Percentiles rank a stretch among this genome's conserved stretches.
These are phyloP conservation scores for Jacaranda mimosifolia DNA, from an alignment of 257 asterid genomes.

Conservation along the genomic window DNA sequence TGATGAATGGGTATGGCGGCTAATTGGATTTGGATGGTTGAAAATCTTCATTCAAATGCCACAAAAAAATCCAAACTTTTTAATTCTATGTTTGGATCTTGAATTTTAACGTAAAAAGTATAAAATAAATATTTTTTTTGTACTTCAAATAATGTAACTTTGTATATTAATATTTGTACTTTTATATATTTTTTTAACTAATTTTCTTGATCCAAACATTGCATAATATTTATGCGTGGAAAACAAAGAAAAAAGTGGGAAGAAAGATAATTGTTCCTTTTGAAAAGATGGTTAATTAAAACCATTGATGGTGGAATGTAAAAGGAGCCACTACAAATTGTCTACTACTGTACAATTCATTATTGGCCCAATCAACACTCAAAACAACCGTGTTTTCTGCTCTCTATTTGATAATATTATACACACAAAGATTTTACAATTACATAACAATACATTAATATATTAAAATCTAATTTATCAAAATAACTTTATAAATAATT, in stretches of 20 bases:
- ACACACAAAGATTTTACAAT: too few species aligned
- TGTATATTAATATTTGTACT: too few species aligned
- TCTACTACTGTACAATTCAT: slow-evolving; percentile 1
- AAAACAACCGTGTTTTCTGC: slow-evolving; percentile 3
- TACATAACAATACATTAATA: too few species aligned
- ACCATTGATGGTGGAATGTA: slow-evolving; percentile 17
- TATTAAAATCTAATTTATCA: too few species aligned
- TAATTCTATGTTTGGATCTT: too few species aligned
- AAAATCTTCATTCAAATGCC: background rate
- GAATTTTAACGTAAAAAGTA: too few species aligned
- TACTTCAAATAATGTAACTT: too few species aligned
- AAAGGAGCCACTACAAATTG: slow-evolving; percentile 25
- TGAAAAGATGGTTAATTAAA: background rate
- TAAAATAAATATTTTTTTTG: too few species aligned
- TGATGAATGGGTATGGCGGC: background rate
- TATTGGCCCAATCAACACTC: background rate
- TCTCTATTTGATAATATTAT: background rate
- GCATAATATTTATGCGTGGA: slow-evolving; percentile 16
- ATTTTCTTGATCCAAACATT: too few species aligned
- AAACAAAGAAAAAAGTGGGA: background rate
- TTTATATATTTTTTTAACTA: too few species aligned
- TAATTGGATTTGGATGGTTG: slow-evolving; percentile 21
- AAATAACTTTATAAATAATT: too few species aligned
- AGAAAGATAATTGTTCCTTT: background rate
- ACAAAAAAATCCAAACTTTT: background rate